Percentiles rank a stretch among this genome's conserved stretches.
phyloP scores from a whole-genome alignment of 371 early-diverging fungal species.

The Parasitella parasitica region DNA sequence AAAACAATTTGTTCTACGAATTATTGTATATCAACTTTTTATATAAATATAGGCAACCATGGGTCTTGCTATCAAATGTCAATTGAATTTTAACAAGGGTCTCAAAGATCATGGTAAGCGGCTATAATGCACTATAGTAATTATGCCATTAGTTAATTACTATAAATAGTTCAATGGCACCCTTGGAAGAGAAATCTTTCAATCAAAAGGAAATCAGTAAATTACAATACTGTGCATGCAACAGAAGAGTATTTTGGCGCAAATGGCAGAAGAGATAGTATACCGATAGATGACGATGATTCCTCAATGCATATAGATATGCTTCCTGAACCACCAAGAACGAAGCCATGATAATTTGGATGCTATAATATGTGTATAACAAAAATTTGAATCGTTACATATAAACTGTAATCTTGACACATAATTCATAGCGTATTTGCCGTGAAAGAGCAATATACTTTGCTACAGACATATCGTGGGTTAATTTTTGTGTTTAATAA shows the following conservation, averaged over 20 bases:
- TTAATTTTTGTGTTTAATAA: no score
- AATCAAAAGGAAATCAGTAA: background rate
- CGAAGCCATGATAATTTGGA: background rate
- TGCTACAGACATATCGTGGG: no score
- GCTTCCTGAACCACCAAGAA: background rate
- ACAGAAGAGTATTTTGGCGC: background rate
- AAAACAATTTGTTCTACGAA: background rate
- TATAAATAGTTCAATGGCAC: background rate
- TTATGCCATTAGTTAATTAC: background rate
- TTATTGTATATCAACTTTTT: no score
- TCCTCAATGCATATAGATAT: background rate
- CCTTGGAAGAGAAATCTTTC: background rate
- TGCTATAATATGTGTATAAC: no score
- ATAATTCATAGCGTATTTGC: no score
- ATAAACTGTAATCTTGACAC: no score
- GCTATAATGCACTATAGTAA: background rate
- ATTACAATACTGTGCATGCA: background rate
- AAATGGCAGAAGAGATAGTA: background rate
- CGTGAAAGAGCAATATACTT: no score
- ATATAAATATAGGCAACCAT: background rate
- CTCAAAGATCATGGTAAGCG: conserved; percentile 11
- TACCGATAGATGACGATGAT: background rate
- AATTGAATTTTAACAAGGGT: conserved; percentile 10
- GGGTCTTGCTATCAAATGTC: background rate
- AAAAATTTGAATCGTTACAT: no score